Evolutionary conservation across 1,284 basidiomycete species (phyloP), one percentile per base, ranked within the genome.

Genomic region (Papiliotrema terrestris): DNA sequence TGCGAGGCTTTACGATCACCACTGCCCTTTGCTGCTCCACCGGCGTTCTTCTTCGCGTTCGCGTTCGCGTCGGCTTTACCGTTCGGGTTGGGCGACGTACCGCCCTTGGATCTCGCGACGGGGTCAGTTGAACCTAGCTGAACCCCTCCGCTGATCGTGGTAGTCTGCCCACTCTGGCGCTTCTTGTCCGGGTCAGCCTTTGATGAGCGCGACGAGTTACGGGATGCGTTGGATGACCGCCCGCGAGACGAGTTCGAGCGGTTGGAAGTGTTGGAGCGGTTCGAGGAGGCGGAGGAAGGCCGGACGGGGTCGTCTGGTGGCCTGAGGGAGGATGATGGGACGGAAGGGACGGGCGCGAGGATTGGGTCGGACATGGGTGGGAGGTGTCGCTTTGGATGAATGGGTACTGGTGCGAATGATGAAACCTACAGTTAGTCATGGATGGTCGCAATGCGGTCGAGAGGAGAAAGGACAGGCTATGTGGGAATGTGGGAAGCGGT

Each of bases 71-170:
- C 46, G 35, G 45, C 51, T 36, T 32, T 32, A 11, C 29, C 29
- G 29, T 32, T 32, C 29, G 29, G 29, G 29, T 32, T 32, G 29
- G 29, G 29, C 29, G 29, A 32, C 11, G 29, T 6, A 11, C 29
- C 29, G 29, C 29, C 29, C 29, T 32, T 32, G 5, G 29, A 5
- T 11, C 29, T 5, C 29, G 29, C 29, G 29, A 32, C 29, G 11
- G 29, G 29, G 20, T 58, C 63, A 4, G 55, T 58, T 3, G 56
- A 52, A 35, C 67, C 67, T 15, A 73, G 62, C 46, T 61, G 67
- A 8, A 62, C 67, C 6, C 71, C 72, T 15, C 69, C 71, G 42
- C 67, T 68, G 38, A 74, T 68, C 6, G 71, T 72, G 15, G 67
- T 72, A 6, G 71, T 72, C 29, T 65, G 63, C 36, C 66, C 64